Conservation (phyloP, 805 yeast species). For the Candida taoyuanica region DNA sequence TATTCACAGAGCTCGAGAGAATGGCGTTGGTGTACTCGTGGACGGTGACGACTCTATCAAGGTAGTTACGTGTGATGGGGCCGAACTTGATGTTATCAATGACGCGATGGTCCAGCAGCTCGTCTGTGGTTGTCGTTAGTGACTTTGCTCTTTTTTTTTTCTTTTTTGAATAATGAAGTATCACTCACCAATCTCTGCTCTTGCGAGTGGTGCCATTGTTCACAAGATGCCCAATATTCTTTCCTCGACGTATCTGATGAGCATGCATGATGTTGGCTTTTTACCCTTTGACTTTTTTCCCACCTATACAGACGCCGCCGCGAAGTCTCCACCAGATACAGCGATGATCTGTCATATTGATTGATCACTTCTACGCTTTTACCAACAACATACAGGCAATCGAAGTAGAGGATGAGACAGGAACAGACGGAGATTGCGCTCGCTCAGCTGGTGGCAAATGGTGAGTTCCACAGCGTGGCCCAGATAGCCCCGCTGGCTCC, state of each 20-base stretch:
- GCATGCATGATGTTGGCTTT: too few species aligned
- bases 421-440: conserved; percentile 5
- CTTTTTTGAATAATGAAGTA: too few species aligned
- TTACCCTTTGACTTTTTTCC: neutral
- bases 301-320: too few species aligned
- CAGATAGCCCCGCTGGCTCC: conserved; percentile 3
- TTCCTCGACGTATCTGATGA: too few species aligned
- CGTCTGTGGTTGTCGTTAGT: conserved; percentile 3
- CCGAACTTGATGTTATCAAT: conserved; percentile 5
- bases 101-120: conserved; percentile 5
- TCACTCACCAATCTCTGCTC: neutral
- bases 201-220: neutral
- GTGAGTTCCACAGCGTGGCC: neutral
- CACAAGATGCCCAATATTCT: too few species aligned
- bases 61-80: conserved; percentile 1
- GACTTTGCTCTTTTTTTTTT: too few species aligned
- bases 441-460: conserved; percentile 4
- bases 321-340: too few species aligned
- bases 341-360: too few species aligned
- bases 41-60: conserved; percentile 1
- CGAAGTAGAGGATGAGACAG: conserved; percentile 3
- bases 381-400: too few species aligned
- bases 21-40: conserved; percentile 5
- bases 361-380: too few species aligned
- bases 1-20: neutral